Base-by-base conservation (phyloP, 305 asterid species). In the Nicotiana rustica region DNA sequence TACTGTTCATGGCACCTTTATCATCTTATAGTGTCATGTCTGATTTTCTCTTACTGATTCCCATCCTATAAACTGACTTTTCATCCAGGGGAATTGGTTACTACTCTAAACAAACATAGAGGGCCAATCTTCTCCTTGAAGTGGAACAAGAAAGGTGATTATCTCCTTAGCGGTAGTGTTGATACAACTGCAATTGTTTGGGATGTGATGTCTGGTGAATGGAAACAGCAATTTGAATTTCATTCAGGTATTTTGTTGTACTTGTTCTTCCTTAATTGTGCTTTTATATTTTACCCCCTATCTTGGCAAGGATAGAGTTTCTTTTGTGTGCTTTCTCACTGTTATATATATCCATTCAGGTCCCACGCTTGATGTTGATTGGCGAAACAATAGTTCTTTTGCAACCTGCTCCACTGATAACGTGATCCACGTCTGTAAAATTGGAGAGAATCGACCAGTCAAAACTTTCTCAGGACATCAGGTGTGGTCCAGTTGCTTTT, bases 101-200 rank as follows among this genome's bases (percentile, higher is more conserved):
- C 87, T 88, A 92, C 96, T 79, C 85, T 96, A 85, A 92, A 88
- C 86, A 96, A 91, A 85, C 99, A 96, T 86, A 93, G 91, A 83
- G 97, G 98, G 70, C 95, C 99, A 77, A 92, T 96, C 85, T 91
- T 92, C 88, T 94, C 97, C 79, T 88, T 96, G 88, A 96, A 94
- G 91, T 96, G 99, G 98, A 94, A 94, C 91, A 94, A 92, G 91
- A 92, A 92, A 86, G 99, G 99, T 66, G 97, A 94, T 89, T 94
- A 85, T 85, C 92, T 96, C 88, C 97, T 96, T 25, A 96, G 98
- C 77, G 98, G 98, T 83, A 94, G 98, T 84, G 92, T 93, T 79
- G 99, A 96, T 86, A 94, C 89, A 91, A 94, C 97, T 88, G 97
- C 95, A 69, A 90, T 96, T 85, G 97, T 93, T 80, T 96, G 98